Conservation (phyloP, 306 rosid species). For the Cucumis sativus region DNA sequence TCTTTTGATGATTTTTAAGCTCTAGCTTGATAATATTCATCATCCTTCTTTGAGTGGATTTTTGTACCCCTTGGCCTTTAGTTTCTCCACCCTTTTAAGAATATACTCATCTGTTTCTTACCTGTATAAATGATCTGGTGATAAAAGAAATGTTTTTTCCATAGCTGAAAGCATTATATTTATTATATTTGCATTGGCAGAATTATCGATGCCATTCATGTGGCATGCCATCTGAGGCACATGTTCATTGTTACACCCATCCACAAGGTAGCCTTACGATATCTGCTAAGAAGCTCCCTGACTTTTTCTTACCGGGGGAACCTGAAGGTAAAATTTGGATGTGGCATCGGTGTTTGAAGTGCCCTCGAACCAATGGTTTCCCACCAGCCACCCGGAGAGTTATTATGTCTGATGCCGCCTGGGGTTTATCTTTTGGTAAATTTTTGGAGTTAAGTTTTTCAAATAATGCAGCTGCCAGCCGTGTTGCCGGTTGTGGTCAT, state of each 20-base stretch:
- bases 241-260: constrained; percentile 93
- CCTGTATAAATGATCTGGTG: constrained; percentile 42
- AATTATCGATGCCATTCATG: constrained; percentile 68
- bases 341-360: constrained; percentile 98
- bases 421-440: constrained; percentile 98
- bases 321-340: constrained; percentile 96
- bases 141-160: neutral
- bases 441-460: constrained; percentile 99
- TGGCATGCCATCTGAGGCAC: constrained; percentile 94
- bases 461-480: constrained; percentile 96
- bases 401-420: constrained; percentile 98
- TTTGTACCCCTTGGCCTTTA: neutral
- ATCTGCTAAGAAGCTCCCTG: constrained; percentile 71
- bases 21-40: neutral
- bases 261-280: constrained; percentile 94
- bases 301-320: constrained; percentile 74
- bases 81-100: neutral
- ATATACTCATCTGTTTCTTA: neutral
- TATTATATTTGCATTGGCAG: constrained; percentile 26
- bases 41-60: neutral
- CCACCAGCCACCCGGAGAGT: constrained; percentile 91
- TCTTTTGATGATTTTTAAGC: neutral
- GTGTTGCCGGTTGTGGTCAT: constrained; percentile 99
- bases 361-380: constrained; percentile 80
- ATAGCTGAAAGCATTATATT: neutral